A percentile compares a stretch with the other conserved stretches of the same genome.
Conservation (phyloP, 2,329 filamentous ascomycete species). For the Xylariaceae sp. region DNA sequence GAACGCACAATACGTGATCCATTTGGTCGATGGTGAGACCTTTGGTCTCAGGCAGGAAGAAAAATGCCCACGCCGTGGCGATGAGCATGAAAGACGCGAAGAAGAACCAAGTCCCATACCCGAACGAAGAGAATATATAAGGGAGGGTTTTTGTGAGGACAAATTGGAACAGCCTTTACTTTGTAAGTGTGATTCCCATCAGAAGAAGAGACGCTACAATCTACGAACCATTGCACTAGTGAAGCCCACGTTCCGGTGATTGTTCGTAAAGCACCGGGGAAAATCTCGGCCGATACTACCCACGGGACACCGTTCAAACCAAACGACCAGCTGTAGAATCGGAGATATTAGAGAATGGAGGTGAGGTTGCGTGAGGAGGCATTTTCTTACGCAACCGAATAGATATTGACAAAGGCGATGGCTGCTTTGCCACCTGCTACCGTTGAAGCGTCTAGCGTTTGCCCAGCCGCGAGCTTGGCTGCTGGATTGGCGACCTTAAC, state of each 20-base stretch:
- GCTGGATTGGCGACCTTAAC: constrained; percentile 51
- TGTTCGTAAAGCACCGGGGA: constrained; percentile 42
- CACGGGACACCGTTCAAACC: constrained; percentile 46
- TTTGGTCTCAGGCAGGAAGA: neutral
- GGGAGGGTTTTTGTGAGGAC: constrained; percentile 43
- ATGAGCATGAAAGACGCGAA: constrained; percentile 49
- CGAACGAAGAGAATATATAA: constrained; percentile 43
- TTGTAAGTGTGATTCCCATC: neutral
- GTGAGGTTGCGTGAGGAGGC: neutral
- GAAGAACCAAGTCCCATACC: constrained; percentile 56
- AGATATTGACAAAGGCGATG: constrained; percentile 54
- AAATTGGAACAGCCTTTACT: constrained; percentile 33
- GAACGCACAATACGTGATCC: neutral
- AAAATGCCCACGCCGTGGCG: neutral
- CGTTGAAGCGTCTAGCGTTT: constrained; percentile 40
- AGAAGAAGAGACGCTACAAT: no score
- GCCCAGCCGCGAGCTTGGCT: constrained; percentile 41
- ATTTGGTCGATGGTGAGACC: neutral
- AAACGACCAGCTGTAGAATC: constrained; percentile 37
- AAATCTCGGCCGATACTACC: constrained; percentile 45
- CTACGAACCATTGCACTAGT: constrained; percentile 37
- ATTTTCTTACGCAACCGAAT: constrained; percentile 47
- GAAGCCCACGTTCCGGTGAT: constrained; percentile 42
- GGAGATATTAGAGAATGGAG: no score
- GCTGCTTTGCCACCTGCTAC: constrained; percentile 49